Base-by-base conservation (phyloP, 225 moss, liverwort and hornwort genomes). In the Antitrichia curtipendula region DNA sequence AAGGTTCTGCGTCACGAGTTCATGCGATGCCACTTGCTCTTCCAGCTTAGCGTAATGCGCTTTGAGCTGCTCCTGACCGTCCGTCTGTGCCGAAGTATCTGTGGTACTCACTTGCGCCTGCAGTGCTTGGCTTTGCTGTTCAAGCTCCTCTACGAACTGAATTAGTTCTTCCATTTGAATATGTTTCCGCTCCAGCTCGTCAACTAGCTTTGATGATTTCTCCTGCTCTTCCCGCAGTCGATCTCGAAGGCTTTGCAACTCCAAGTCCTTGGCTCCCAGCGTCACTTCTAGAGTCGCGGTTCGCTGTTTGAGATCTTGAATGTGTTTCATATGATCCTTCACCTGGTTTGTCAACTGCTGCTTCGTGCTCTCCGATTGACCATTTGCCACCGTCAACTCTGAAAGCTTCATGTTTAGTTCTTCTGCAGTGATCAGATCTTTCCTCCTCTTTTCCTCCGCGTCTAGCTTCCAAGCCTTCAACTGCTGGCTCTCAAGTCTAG, bases 221-320 rank as follows among this genome's bases (percentile, higher is more conserved):
- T 83, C 90, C 74, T 90, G 86, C 86, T 91, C 91, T 86, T 90
- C 90, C 47, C 75, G 84, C 88, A 88, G 73, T 70, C 81, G 90
- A 83, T 90, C 88, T 43, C 72, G 84, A 83, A 92, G 71, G 64
- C 61, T 88, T 86, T 65, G 80, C 80, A 89, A 28, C 73, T 92
- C 89, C 73, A 85, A 38, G 58, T 88, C 87, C 78, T 88, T 92
- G 47, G 89, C 83, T 89, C 72, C 84, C 79, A 89, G n/a, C 82
- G 41, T 60, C 82, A 4, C 64, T 74, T 85, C 89, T 75, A 89
- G 92, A 53, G 73, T 45, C 7, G 85, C 66, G 16, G 31, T 74
- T 87, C 59, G 63, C 56, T 87, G 87, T 62, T 85, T 82, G 71
- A 89, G 85, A 32, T 92, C 92, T 32, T 87, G 88, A 80, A 82